A percentile compares a stretch with the other conserved stretches of the same genome.
Conservation (phyloP, 805 yeast genomes). For the Brettanomyces sp. region DNA sequence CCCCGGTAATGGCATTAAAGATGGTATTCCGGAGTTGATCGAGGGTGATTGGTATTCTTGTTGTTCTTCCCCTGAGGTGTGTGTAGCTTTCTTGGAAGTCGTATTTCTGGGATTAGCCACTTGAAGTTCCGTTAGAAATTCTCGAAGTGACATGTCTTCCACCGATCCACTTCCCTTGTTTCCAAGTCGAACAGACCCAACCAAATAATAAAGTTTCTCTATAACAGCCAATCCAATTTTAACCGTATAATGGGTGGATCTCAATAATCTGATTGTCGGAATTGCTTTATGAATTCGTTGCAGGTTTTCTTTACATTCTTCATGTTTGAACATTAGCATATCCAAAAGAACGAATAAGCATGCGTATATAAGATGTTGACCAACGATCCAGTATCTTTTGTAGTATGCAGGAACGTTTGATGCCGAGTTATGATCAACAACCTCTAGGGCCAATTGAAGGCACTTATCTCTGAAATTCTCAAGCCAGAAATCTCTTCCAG, state of each 20-base stretch:
- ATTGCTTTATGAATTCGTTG: conserved; percentile 11
- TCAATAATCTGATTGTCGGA: conserved; percentile 10
- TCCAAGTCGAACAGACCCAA: conserved; percentile 10
- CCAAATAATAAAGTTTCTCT: conserved; percentile 16
- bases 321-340: conserved; percentile 17
- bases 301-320: conserved; percentile 12
- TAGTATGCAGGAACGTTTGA: conserved; percentile 12
- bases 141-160: conserved; percentile 11
- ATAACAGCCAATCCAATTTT: conserved; percentile 19
- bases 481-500: conserved; percentile 15
- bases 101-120: conserved; percentile 3
- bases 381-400: conserved; percentile 19
- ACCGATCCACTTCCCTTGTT: conserved; percentile 4
- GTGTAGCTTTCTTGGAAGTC: not conserved
- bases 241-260: conserved; percentile 15
- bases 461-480: conserved; percentile 13
- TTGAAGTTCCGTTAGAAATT: conserved; percentile 7
- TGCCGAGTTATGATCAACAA: conserved; percentile 12
- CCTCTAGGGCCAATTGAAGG: conserved; percentile 8
- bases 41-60: too few relatives aligned
- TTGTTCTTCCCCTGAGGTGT: not conserved
- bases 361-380: conserved; percentile 18
- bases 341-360: conserved; percentile 18
- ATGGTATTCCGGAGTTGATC: not conserved
- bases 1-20: not conserved